phyloP scores from a whole-genome alignment of 2,329 filamentous ascomycete genomes.

The Stachybotrys chartarum region DNA sequence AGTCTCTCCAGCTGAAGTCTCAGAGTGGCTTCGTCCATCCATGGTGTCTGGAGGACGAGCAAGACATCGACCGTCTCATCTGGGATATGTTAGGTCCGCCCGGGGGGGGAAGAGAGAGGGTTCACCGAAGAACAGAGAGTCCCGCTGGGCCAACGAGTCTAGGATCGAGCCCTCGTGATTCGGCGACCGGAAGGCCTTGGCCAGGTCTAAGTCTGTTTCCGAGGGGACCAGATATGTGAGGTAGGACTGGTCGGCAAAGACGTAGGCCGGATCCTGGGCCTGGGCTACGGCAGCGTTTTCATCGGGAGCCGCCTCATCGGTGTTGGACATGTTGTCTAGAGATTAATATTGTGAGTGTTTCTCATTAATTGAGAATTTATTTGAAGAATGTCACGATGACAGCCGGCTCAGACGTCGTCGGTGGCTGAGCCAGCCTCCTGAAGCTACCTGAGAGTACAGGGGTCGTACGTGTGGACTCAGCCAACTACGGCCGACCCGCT shows the following conservation, averaged over 20 bases:
- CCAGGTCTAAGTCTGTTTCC: conserved; percentile 46
- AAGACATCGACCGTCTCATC: conserved; percentile 68
- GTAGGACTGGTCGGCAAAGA: conserved; percentile 50
- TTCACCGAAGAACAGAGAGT: conserved; percentile 67
- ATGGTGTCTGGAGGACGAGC: conserved; percentile 59
- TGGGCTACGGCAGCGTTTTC: conserved; percentile 14
- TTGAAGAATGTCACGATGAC: no score
- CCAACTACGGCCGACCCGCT: background rate
- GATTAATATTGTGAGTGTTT: background rate
- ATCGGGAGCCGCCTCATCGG: conserved; percentile 11
- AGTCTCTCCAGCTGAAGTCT: conserved; percentile 54
- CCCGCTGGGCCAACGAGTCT: conserved; percentile 53
- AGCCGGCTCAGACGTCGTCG: no score
- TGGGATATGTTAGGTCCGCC: conserved; percentile 28
- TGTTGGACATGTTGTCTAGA: conserved; percentile 10
- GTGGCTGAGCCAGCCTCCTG: no score
- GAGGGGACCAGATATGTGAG: conserved; percentile 55
- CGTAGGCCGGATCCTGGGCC: conserved; percentile 14
- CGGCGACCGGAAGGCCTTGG: conserved; percentile 39
- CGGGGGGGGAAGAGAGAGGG: conserved; percentile 5
- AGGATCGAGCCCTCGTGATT: conserved; percentile 40
- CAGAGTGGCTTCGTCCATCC: conserved; percentile 48
- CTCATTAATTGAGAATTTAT: no score
- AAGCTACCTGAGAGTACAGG: no score
- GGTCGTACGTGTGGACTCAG: background rate